These are phyloP conservation scores for Didymellaceae sp. DNA, from an alignment of 2,329 filamentous ascomycete species.

Conservation along the genomic window DNA sequence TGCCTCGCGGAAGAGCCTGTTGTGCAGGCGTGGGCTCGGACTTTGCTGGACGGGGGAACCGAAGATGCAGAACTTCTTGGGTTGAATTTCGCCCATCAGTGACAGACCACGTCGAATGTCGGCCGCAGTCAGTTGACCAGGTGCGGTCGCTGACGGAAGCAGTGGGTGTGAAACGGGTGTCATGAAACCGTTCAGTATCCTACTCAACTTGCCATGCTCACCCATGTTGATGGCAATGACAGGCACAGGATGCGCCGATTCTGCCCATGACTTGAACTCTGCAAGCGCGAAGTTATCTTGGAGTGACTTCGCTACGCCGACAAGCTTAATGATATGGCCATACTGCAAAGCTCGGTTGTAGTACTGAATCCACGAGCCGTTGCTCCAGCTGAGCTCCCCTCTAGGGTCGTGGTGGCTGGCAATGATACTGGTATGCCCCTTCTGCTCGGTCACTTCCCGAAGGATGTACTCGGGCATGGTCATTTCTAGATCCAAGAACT, in stretches of 20 bases:
- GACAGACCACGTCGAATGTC: conserved; percentile 84
- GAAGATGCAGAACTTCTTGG: conserved; percentile 84
- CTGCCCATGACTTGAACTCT: conserved; percentile 80
- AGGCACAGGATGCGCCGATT: conserved; percentile 75
- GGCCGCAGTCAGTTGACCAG: conserved; percentile 87
- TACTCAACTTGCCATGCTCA: conserved; percentile 81
- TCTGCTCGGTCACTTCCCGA: conserved; percentile 69
- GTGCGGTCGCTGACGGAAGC: conserved; percentile 91
- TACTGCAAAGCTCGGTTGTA: conserved; percentile 91
- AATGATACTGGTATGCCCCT: conserved; percentile 81
- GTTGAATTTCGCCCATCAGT: conserved; percentile 77
- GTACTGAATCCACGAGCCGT: conserved; percentile 87
- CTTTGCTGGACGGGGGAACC: conserved; percentile 84
- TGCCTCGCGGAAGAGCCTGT: conserved; percentile 75
- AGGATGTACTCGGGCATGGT: conserved; percentile 80
- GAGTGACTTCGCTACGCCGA: conserved; percentile 76
- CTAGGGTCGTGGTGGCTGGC: conserved; percentile 93
- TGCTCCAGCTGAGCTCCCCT: conserved; percentile 81
- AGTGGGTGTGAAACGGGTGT: conserved; percentile 91
- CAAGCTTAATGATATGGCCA: conserved; percentile 92
- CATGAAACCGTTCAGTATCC: conserved; percentile 89
- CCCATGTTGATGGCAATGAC: conserved; percentile 98
- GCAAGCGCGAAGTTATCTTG: conserved; percentile 88
- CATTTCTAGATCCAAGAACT: conserved; percentile 94
- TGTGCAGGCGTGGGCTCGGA: conserved; percentile 88